Percentiles rank a stretch among this genome's conserved stretches.
These are phyloP conservation scores for Cucumis hystrix DNA, from an alignment of 306 rosid species.

Conservation along the genomic window DNA sequence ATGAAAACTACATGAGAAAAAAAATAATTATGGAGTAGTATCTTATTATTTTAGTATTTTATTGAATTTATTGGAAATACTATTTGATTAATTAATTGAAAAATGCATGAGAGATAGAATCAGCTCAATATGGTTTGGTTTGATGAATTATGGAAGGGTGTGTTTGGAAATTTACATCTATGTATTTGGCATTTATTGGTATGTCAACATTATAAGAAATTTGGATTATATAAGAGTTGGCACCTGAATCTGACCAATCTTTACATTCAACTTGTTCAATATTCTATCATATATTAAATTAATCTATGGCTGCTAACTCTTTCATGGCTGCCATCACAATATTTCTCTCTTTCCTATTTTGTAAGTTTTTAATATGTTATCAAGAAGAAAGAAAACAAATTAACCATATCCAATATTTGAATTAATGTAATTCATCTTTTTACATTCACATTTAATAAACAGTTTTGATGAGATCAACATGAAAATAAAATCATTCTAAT, in stretches of 20 bases:
- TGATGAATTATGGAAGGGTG: neutral
- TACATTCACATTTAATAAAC: no score
- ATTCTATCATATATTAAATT: neutral
- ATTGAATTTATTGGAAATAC: no score
- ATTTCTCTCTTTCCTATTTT: neutral
- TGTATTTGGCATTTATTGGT: neutral
- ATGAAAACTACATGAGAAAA: no score
- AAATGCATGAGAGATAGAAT: neutral
- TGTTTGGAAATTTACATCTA: neutral
- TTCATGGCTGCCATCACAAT: neutral
- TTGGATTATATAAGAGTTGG: constrained; percentile 9
- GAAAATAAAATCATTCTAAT: no score
- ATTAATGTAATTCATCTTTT: neutral
- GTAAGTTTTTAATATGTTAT: neutral
- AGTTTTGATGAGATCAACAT: no score
- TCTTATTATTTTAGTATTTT: no score
- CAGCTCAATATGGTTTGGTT: neutral
- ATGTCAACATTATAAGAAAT: neutral
- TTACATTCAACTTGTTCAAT: neutral
- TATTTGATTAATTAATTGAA: neutral
- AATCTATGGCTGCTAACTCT: neutral
- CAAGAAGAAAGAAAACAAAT: neutral
- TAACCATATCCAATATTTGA: no score
- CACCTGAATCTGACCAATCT: neutral
- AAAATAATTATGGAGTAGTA: no score